Conservation (phyloP, 2,329 filamentous ascomycete genomes). For the Cladosporium sp. region DNA sequence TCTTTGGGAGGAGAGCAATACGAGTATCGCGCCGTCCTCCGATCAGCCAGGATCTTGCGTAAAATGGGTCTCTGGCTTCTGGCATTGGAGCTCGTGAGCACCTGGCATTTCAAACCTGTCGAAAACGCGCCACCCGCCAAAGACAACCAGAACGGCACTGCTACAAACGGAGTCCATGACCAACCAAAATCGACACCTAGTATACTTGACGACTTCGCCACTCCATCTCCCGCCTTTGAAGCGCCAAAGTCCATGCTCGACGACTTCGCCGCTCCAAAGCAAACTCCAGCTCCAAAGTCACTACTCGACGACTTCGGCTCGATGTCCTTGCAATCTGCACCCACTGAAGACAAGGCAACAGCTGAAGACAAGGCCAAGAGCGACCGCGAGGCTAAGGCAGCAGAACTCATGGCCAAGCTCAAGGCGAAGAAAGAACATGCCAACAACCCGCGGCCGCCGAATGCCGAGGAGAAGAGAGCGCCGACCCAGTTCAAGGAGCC, state of each 20-base stretch:
- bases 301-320: constrained; percentile 21
- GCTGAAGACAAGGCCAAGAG: constrained; percentile 21
- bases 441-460: constrained; percentile 18
- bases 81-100: constrained; percentile 76
- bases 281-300: constrained; percentile 11
- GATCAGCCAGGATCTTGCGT: constrained; percentile 60
- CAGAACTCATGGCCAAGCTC: constrained; percentile 36
- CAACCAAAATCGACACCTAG: constrained; percentile 13
- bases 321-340: constrained; percentile 8
- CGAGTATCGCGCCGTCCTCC: constrained; percentile 61
- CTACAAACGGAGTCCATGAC: constrained; percentile 4
- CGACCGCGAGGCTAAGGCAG: constrained; percentile 28
- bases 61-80: constrained; percentile 71
- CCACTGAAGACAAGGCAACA: too few relatives aligned
- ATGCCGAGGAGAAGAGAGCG: constrained; percentile 45
- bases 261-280: constrained; percentile 16
- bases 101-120: constrained; percentile 68
- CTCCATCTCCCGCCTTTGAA: not conserved
- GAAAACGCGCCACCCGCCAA: not conserved
- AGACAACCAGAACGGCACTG: constrained; percentile 13
- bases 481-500: constrained; percentile 87
- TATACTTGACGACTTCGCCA: constrained; percentile 18
- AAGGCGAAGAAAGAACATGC: constrained; percentile 34
- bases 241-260: constrained; percentile 21
- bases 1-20: constrained; percentile 13